Percentiles rank a stretch among this genome's conserved stretches.
These are phyloP conservation scores for Periconia macrospinosa DNA, from an alignment of 2,329 filamentous ascomycete species.

Conservation along the genomic window DNA sequence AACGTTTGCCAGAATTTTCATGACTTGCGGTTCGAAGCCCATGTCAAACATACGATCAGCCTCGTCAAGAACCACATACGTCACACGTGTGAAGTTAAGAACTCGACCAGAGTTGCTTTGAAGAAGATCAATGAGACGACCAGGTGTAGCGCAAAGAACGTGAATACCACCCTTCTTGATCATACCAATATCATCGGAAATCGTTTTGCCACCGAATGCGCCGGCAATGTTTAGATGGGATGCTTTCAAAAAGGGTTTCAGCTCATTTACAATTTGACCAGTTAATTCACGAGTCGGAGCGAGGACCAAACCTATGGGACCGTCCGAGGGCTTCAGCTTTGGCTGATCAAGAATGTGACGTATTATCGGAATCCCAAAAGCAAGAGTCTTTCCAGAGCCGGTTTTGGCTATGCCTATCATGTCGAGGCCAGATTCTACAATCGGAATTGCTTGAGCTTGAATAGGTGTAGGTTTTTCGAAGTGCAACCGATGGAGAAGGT, in stretches of 20 bases:
- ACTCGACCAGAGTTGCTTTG: constrained; percentile 93
- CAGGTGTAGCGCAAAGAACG: constrained; percentile 84
- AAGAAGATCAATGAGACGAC: constrained; percentile 91
- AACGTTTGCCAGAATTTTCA: constrained; percentile 92
- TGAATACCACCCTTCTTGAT: constrained; percentile 94
- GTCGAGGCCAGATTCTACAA: constrained; percentile 94
- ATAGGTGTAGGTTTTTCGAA: constrained; percentile 92
- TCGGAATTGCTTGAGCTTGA: constrained; percentile 90
- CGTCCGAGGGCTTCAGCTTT: constrained; percentile 79
- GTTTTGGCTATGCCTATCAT: constrained; percentile 97
- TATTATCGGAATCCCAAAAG: constrained; percentile 95
- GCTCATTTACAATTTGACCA: constrained; percentile 90
- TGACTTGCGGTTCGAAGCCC: constrained; percentile 98
- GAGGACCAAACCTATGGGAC: constrained; percentile 85
- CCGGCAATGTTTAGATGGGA: constrained; percentile 85
- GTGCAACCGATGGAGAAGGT: constrained; percentile 78
- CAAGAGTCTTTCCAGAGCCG: constrained; percentile 95
- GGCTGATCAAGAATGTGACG: constrained; percentile 94
- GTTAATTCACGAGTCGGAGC: constrained; percentile 93
- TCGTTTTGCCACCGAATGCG: constrained; percentile 91
- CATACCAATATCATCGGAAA: constrained; percentile 96
- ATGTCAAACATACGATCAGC: constrained; percentile 99
- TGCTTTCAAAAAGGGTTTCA: constrained; percentile 89
- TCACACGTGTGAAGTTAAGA: constrained; percentile 84
- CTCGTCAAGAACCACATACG: constrained; percentile 94